Conservation (phyloP, 768 basidiomycete species). For the Amanita fuliginea region DNA sequence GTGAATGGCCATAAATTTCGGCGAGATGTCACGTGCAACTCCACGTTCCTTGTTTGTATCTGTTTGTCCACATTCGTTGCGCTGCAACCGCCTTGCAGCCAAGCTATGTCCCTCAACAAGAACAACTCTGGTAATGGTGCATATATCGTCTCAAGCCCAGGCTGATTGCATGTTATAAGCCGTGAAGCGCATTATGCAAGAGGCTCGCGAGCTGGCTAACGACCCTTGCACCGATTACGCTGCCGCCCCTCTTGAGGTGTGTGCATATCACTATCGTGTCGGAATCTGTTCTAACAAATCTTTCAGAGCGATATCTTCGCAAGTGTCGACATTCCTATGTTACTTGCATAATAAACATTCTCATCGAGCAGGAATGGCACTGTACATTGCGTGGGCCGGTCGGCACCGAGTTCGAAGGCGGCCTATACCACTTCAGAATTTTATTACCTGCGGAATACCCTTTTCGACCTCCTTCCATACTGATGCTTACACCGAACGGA, state of each 20-base stretch:
- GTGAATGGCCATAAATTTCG: slow-evolving; percentile 40
- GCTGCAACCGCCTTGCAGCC: slow-evolving; percentile 7
- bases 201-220: slow-evolving; percentile 78
- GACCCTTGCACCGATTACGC: slow-evolving; percentile 83
- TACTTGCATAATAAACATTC: neutral
- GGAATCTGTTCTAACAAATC: neutral
- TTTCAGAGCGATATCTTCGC: slow-evolving; percentile 81
- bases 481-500: slow-evolving; percentile 96
- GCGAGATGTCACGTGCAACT: slow-evolving; percentile 5
- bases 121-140: slow-evolving; percentile 65
- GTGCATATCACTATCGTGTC: slow-evolving; percentile 7
- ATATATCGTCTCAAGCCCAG: neutral
- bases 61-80: slow-evolving; percentile 8
- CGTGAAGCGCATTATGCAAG: slow-evolving; percentile 95
- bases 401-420: slow-evolving; percentile 88
- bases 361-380: slow-evolving; percentile 69
- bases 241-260: slow-evolving; percentile 72
- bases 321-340: slow-evolving; percentile 15
- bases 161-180: slow-evolving; percentile 31
- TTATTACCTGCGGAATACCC: slow-evolving; percentile 90
- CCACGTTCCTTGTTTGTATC: slow-evolving; percentile 8
- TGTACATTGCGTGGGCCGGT: slow-evolving; percentile 88
- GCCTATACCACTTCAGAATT: slow-evolving; percentile 93
- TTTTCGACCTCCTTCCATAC: slow-evolving; percentile 90
- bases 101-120: slow-evolving; percentile 50